Evolutionary conservation across 176 grass and related monocot species (phyloP).

Genomic region (Carex littledalei): DNA sequence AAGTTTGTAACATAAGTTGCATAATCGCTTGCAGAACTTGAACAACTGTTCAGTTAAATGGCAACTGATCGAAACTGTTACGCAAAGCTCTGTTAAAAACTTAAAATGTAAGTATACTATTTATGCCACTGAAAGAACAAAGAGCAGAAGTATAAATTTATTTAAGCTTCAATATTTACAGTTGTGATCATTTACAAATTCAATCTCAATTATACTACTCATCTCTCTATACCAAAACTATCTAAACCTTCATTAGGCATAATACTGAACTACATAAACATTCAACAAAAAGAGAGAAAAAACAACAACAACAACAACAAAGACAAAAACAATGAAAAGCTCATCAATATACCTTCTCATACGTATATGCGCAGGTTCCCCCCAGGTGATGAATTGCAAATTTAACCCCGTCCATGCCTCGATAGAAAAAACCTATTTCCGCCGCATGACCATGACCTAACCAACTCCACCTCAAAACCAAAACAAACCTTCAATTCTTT

Average conservation of each 20-base stretch:
- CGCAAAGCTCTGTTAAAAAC: neutral
- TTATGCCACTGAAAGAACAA: neutral
- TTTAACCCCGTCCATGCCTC: conserved; percentile 2
- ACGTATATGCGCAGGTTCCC: neutral
- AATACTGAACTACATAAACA: neutral
- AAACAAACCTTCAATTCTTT: conserved; percentile 22
- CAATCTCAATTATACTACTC: conserved; percentile 6
- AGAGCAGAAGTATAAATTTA: neutral
- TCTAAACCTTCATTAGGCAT: conserved; percentile 18
- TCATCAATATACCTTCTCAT: conserved; percentile 10
- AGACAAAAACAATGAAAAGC: neutral
- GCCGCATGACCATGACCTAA: conserved; percentile 24
- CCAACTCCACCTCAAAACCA: conserved; percentile 19
- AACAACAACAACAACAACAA: neutral
- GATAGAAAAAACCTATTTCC: conserved; percentile 26
- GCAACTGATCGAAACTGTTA: neutral
- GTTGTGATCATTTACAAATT: conserved; percentile 9
- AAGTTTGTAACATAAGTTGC: neutral
- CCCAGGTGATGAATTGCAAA: neutral
- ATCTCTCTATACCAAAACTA: conserved; percentile 16
- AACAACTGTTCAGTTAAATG: neutral
- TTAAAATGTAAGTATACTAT: neutral
- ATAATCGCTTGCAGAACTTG: neutral
- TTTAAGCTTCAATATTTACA: conserved; percentile 24
- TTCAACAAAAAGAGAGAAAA: neutral